Base-by-base conservation (phyloP, 768 basidiomycete genomes). In the Leccinellum rugosiceps region DNA sequence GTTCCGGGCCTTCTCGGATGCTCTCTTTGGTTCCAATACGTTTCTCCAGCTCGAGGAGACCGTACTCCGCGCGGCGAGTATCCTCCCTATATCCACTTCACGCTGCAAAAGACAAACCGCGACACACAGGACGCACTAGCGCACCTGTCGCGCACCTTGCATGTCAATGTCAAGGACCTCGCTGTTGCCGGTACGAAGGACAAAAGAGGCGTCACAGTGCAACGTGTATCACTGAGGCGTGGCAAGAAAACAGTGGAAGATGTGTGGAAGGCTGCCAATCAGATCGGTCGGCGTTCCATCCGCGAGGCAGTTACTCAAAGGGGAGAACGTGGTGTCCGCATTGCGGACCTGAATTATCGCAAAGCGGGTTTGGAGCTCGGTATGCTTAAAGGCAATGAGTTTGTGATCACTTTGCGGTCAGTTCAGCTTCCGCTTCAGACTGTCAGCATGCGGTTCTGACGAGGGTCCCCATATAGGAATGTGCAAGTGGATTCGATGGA, bases 111-210 rank as follows among this genome's bases (percentile, higher is more conserved):
- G 75, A 92, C 94, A 21, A 99, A 99, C 69, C 87, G 97, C 45
- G 97, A 99, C 68, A 97, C 94, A 3, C 94, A 97, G 68, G 97
- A 98, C 67, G 93, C 92, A 2, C 83, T 99, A 21, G 79, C 83
- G 1, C 80, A 95, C 64, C 75, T 99, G 31, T 79, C 91, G 17
- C 86, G 94, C 14, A 78, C 81, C 30, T 77, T 98, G n/a, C 86
- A 88, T 59, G 84, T 87, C 57, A 83, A 78, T 23, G 71, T 85
- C 50, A 94, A 90, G 72, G 92, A 96, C 66, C 78, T 99, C 8
- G 84, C 87, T 23, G 89, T 94, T 25, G 92, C 94, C 4, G 97
- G 97, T 0, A 99, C 97, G 8, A 99, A 99, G 69, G 97, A 99
- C 75, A 99, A 98, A 70, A 89, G 97, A 32, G 97, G 94, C 0